These are phyloP conservation scores for Piromyces finnis DNA, from an alignment of 192 early-diverging fungal species.

Conservation along the genomic window DNA sequence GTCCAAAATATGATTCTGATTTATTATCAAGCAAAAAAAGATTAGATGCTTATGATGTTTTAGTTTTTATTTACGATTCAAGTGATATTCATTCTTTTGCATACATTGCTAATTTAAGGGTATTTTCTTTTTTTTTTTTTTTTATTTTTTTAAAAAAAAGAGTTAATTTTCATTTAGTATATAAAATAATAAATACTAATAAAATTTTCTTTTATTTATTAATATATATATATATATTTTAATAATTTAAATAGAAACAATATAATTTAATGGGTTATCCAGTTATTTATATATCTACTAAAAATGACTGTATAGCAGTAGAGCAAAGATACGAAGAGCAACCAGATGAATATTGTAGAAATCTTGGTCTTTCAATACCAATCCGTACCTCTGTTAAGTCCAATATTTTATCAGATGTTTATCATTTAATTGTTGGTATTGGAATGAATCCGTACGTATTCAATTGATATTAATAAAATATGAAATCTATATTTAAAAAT, in stretches of 20 bases:
- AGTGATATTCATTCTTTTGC: slow-evolving; percentile 86
- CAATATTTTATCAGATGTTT: slow-evolving; percentile 68
- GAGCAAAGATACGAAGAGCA: slow-evolving; percentile 64
- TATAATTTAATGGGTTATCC: slow-evolving; percentile 72
- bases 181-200: too few species aligned
- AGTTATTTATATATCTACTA: slow-evolving; percentile 82
- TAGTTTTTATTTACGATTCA: slow-evolving; percentile 91
- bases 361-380: slow-evolving; percentile 68
- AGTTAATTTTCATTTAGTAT: too few species aligned
- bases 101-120: slow-evolving; percentile 66
- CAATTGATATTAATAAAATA: too few species aligned
- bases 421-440: slow-evolving; percentile 63
- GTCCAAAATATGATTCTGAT: slow-evolving; percentile 67
- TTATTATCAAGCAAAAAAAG: slow-evolving; percentile 75
- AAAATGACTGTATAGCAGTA: slow-evolving; percentile 80
- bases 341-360: slow-evolving; percentile 89
- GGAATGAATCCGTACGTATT: slow-evolving; percentile 63
- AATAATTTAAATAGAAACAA: slow-evolving; percentile 29
- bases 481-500: too few species aligned
- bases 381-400: slow-evolving; percentile 80
- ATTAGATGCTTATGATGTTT: slow-evolving; percentile 60
- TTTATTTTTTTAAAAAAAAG: too few species aligned
- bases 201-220: too few species aligned
- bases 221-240: too few species aligned
- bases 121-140: too few species aligned